Base-by-base conservation (phyloP, 2,329 filamentous ascomycete genomes). In the Didymella keratinophila region DNA sequence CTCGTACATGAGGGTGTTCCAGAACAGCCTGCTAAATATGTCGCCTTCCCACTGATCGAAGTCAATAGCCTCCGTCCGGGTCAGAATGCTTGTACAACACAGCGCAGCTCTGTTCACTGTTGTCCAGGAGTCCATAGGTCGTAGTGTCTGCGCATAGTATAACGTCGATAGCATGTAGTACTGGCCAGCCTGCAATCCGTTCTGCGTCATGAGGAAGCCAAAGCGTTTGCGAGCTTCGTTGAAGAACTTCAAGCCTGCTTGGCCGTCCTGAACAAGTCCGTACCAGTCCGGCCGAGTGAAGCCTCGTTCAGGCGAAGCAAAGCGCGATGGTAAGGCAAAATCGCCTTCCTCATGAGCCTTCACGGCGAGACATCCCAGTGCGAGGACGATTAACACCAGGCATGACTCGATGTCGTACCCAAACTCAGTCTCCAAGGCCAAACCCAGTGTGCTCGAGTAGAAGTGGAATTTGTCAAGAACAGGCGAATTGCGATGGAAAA, bases 1-100 rank as follows among this genome's bases (percentile, higher is more conserved):
- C 63, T 85, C 83, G 62, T 83, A 82, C 81, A 84, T 83, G 43
- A 84, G 73, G 16, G 81, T 82, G 56, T 81, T 84, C 83, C 83
- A 85, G 61, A 83, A 85, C 1, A 84, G 76, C 18, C 83, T 76
- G 2, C 82, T 82, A 58, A 84, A 80, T 82, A 85, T 85, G 66
- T 85, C 83, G 5, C 81, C 80, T 58, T 83, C 80, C 83, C 83
- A 85, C 28, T 80, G 72, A 55, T 84, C 79, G 52, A 76, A 83
- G 75, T 80, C 78, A 27, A 74, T 60, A 5, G 64, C 57, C 34
- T 67, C 76, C 36, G 70, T 78, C 67, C 81, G 81, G 32, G 80
- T 81, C 49, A 84, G 65, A n/a, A 79, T 74, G 41, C 70, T 75
- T 16, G 82, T 76, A 64, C 82, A 84, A 59, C 81, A 83, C 4